Conservation (phyloP, 352 stramenopile genomes). For the Thraustotheca clavata region DNA sequence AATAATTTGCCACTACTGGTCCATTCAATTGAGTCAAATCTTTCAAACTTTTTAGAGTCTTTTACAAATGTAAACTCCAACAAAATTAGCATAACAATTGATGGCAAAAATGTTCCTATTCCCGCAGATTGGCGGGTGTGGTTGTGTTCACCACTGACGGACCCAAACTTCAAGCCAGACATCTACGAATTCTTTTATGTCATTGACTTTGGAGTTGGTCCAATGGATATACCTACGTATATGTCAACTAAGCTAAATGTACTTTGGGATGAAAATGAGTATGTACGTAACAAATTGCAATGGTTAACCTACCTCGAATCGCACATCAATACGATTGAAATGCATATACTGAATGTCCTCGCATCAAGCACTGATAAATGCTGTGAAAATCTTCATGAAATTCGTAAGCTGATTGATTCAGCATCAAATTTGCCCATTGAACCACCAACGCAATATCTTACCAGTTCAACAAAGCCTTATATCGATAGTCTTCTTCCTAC, state of each 20-base stretch:
- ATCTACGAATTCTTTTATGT: neutral
- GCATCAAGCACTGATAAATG: neutral
- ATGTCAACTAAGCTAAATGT: neutral
- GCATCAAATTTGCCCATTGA: no score
- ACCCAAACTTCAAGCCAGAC: neutral
- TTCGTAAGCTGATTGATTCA: neutral
- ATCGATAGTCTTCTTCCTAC: neutral
- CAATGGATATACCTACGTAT: neutral
- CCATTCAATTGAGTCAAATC: conserved; percentile 2
- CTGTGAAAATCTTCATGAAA: neutral
- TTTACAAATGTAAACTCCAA: neutral
- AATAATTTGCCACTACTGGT: neutral
- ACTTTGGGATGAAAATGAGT: conserved; percentile 16
- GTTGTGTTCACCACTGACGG: neutral
- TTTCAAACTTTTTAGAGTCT: neutral
- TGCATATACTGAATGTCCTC: neutral
- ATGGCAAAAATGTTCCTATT: neutral
- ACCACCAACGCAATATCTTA: neutral
- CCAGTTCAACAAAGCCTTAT: neutral
- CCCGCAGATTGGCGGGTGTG: neutral
- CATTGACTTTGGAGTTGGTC: conserved; percentile 9
- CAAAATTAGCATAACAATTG: no score
- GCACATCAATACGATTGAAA: neutral
- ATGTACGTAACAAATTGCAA: neutral
- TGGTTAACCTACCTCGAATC: neutral